Conservation (phyloP, 2,329 filamentous ascomycete genomes). For the Monilinia laxa region DNA sequence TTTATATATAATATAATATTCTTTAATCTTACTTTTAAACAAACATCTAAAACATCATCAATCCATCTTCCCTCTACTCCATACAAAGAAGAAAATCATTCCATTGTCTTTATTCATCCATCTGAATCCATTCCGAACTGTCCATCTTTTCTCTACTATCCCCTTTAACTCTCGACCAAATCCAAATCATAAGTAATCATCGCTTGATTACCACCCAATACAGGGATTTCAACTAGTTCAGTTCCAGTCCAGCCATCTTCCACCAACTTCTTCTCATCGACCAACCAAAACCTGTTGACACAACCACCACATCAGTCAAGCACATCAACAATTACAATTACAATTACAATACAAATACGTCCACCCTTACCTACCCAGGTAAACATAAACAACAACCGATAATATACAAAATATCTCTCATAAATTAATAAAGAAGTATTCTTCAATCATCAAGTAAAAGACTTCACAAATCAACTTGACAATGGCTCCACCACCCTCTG, state of each 20-base stretch:
- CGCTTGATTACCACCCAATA: too few species aligned
- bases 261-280: conserved; percentile 19
- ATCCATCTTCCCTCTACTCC: too few species aligned
- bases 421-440: background rate
- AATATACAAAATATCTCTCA: background rate
- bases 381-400: background rate
- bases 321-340: background rate
- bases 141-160: too few species aligned
- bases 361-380: background rate
- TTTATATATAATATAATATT: too few species aligned
- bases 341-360: background rate
- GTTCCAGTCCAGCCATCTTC: conserved; percentile 14
- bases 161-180: too few species aligned
- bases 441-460: background rate
- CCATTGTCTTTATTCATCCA: too few species aligned
- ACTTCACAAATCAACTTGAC: conserved; percentile 5
- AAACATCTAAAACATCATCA: too few species aligned
- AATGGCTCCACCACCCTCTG: conserved; percentile 41
- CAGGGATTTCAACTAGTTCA: conserved; percentile 9
- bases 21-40: too few species aligned
- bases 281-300: background rate
- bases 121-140: too few species aligned
- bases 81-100: too few species aligned
- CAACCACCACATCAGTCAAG: background rate
- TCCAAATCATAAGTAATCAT: too few species aligned